A percentile compares a stretch with the other conserved stretches of the same genome.
phyloP scores from a whole-genome alignment of 2,329 filamentous ascomycete species.

The Claviceps cyperi region DNA sequence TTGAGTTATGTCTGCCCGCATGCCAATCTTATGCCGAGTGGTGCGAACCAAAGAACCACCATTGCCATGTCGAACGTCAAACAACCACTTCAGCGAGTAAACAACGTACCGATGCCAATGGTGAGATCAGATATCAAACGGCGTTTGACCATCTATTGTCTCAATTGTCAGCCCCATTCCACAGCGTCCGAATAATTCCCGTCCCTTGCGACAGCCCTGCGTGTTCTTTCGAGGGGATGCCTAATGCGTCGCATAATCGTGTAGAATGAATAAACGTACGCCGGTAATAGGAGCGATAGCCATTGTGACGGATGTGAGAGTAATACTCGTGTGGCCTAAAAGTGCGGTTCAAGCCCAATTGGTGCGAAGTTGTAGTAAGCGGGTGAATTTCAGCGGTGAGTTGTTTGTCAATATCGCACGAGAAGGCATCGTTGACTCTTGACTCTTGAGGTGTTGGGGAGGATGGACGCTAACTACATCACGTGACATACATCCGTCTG shows the following conservation, averaged over 20 bases:
- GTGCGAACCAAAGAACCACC: too few species aligned
- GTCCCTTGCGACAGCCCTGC: not conserved
- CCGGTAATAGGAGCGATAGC: slow-evolving; percentile 44
- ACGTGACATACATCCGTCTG: not conserved
- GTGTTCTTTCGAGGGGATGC: not conserved
- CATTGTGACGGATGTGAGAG: slow-evolving; percentile 24
- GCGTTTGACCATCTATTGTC: slow-evolving; percentile 44
- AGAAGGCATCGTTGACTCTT: too few species aligned
- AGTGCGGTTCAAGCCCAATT: not conserved
- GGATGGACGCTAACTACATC: not conserved
- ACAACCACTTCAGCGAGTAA: too few species aligned
- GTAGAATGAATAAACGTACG: slow-evolving; percentile 25
- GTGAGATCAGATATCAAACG: slow-evolving; percentile 41
- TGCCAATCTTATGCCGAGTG: too few species aligned
- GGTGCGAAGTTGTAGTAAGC: not conserved
- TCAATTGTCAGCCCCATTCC: slow-evolving; percentile 21
- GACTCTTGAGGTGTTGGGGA: not conserved
- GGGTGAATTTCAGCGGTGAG: too few species aligned
- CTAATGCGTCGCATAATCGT: slow-evolving; percentile 15
- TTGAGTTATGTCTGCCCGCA: too few species aligned
- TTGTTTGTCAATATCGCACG: too few species aligned
- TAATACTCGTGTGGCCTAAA: not conserved
- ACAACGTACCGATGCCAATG: slow-evolving; percentile 40
- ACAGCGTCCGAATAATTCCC: not conserved
- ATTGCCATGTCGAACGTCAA: too few species aligned